Evolutionary conservation across 352 stramenopile species (phyloP).

Genomic region (Thalassiosira livingstoniorum): DNA sequence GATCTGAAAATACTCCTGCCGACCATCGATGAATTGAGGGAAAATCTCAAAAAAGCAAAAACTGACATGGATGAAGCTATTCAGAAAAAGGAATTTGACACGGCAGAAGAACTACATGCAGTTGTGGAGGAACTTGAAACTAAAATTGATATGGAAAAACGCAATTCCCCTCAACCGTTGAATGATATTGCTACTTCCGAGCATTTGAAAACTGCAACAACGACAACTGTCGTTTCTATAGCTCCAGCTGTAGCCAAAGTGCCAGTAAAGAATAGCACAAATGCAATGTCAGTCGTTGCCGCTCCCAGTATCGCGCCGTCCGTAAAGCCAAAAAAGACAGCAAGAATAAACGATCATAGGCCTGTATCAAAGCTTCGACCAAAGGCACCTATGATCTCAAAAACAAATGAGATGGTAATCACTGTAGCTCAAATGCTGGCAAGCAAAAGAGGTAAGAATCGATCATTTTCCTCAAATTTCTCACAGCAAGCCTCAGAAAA

Average conservation of each 20-base stretch:
- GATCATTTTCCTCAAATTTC: no score
- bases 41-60: conserved; percentile 63
- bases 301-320: conserved; percentile 37
- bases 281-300: conserved; percentile 27
- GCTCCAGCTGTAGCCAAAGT: conserved; percentile 1
- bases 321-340: conserved; percentile 8
- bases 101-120: conserved; percentile 75
- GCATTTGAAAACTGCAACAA: conserved; percentile 2
- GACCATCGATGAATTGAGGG: conserved; percentile 65
- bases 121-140: conserved; percentile 70
- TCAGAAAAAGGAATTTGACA: conserved; percentile 77
- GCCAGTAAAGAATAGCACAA: conserved; percentile 14
- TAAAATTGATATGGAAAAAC: conserved; percentile 68
- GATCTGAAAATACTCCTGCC: conserved; percentile 66
- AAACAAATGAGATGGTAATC: conserved; percentile 87
- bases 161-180: conserved; percentile 38
- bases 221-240: background rate
- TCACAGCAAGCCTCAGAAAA: no score
- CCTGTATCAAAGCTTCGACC: conserved; percentile 80
- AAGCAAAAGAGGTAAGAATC: conserved; percentile 88
- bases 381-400: conserved; percentile 90
- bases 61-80: conserved; percentile 75
- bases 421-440: conserved; percentile 90
- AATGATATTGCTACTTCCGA: no score
- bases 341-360: conserved; percentile 18